A percentile compares a stretch with the other conserved stretches of the same genome.
These are phyloP conservation scores for Populus davidiana DNA, from an alignment of 345 rosid genomes.

Conservation along the genomic window DNA sequence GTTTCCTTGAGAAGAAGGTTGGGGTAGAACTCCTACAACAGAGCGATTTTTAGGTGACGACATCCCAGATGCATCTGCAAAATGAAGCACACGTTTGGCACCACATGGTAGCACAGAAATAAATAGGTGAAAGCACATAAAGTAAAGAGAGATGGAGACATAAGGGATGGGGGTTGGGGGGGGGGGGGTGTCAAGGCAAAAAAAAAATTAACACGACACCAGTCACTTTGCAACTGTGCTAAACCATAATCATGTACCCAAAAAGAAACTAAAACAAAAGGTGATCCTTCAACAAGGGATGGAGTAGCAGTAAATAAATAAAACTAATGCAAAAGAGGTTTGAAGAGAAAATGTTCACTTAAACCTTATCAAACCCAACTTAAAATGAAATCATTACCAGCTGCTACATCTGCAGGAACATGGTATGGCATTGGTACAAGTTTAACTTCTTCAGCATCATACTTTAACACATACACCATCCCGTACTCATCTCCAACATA, in stretches of 20 bases:
- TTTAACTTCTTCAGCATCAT: constrained; percentile 15
- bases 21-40: constrained; percentile 31
- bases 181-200: background rate
- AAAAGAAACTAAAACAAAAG: background rate
- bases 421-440: constrained; percentile 20
- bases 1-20: constrained; percentile 26
- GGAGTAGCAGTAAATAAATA: background rate
- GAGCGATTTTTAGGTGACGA: constrained; percentile 10
- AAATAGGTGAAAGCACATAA: background rate
- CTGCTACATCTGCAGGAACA: constrained; percentile 19
- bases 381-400: constrained; percentile 16
- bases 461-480: constrained; percentile 23
- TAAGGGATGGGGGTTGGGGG: no score
- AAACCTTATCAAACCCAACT: background rate
- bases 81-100: constrained; percentile 22
- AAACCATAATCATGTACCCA: background rate
- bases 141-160: background rate
- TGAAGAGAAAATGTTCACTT: background rate
- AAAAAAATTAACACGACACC: background rate
- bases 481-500: constrained; percentile 34
- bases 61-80: constrained; percentile 26
- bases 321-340: background rate
- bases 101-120: background rate
- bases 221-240: background rate
- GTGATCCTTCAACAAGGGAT: background rate